Evolutionary conservation across 192 early-diverging fungal genomes (phyloP).

Genomic region (Backusella morwellensis): DNA sequence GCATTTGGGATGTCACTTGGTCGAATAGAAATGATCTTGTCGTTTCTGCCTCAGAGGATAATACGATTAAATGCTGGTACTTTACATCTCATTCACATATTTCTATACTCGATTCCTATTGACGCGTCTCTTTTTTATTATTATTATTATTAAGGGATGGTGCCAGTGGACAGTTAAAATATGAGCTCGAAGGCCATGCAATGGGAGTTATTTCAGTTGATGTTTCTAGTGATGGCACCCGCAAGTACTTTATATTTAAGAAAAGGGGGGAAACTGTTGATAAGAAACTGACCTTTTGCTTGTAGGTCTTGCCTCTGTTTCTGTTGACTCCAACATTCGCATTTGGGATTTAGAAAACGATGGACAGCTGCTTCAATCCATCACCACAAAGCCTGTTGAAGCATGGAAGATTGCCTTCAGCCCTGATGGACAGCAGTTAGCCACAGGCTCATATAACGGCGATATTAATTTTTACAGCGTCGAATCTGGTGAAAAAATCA

Average conservation of each 20-base stretch:
- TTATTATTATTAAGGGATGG: slow-evolving; percentile 50
- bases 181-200: slow-evolving; percentile 71
- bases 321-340: slow-evolving; percentile 74
- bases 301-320: slow-evolving; percentile 67
- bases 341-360: slow-evolving; percentile 70
- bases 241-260: slow-evolving; percentile 29
- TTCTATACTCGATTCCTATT: not conserved
- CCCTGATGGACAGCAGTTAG: slow-evolving; percentile 69
- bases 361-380: slow-evolving; percentile 48
- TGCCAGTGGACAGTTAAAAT: slow-evolving; percentile 47
- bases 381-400: slow-evolving; percentile 70
- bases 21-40: slow-evolving; percentile 61
- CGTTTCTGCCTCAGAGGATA: slow-evolving; percentile 75
- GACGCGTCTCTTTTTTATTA: not conserved
- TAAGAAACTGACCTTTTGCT: not conserved
- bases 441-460: slow-evolving; percentile 72
- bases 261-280: not conserved
- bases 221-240: slow-evolving; percentile 51
- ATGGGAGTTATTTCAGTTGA: slow-evolving; percentile 78
- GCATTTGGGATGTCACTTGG: slow-evolving; percentile 86
- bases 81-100: not conserved
- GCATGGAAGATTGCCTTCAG: slow-evolving; percentile 74
- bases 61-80: slow-evolving; percentile 79
- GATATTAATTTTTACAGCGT: slow-evolving; percentile 69
- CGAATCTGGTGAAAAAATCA: slow-evolving; percentile 66